Conservation (phyloP, 2,329 filamentous ascomycete genomes). For the Pyrenophora teres region DNA sequence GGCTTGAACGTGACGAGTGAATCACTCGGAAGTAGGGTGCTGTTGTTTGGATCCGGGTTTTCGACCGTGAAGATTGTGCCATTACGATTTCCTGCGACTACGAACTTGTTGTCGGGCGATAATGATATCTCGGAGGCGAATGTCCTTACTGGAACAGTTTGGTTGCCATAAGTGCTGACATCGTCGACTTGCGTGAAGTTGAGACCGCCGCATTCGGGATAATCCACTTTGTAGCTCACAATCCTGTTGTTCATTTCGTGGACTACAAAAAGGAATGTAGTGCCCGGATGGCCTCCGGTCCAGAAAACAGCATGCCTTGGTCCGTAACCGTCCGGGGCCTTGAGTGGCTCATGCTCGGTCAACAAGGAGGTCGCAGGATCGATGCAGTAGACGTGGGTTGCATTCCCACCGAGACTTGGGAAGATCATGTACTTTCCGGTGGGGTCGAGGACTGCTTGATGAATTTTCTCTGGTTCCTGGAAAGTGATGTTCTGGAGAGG, state of each 20-base stretch:
- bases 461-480: constrained; percentile 56
- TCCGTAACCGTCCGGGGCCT: constrained; percentile 60
- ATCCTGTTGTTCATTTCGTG: constrained; percentile 65
- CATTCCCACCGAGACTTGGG: constrained; percentile 69
- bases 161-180: constrained; percentile 47
- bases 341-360: constrained; percentile 53
- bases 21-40: constrained; percentile 53
- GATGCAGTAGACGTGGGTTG: constrained; percentile 64
- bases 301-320: constrained; percentile 69
- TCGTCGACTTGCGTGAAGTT: constrained; percentile 56
- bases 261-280: constrained; percentile 62
- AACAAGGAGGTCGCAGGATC: constrained; percentile 51
- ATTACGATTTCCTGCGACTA: constrained; percentile 71
- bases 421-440: constrained; percentile 66
- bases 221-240: constrained; percentile 61
- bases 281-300: constrained; percentile 19
- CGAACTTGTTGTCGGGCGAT: constrained; percentile 61
- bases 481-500: constrained; percentile 51
- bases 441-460: constrained; percentile 69
- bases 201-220: constrained; percentile 49
- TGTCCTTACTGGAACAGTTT: constrained; percentile 48
- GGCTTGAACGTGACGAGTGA: constrained; percentile 60
- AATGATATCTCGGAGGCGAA: constrained; percentile 58
- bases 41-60: constrained; percentile 51
- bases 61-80: constrained; percentile 59